phyloP scores from a whole-genome alignment of 345 rosid species.

The Eucalyptus cladocalyx region DNA sequence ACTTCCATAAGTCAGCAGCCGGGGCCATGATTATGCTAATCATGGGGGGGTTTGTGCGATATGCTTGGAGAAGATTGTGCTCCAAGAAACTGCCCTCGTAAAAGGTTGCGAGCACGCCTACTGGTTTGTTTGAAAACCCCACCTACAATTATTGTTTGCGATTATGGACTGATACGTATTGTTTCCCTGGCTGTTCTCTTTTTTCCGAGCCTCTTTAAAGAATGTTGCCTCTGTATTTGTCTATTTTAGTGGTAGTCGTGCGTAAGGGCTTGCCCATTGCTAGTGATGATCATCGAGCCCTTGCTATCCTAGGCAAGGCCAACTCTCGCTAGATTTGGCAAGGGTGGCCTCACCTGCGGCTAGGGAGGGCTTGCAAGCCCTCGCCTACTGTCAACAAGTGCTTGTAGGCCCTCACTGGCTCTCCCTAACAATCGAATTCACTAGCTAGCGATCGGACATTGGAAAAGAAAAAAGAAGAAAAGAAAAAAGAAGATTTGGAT shows the following conservation, averaged over 20 bases:
- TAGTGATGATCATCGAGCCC: accelerated
- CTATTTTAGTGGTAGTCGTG: not conserved
- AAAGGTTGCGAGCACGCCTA: conserved; percentile 97
- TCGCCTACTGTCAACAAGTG: accelerated
- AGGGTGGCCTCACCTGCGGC: accelerated
- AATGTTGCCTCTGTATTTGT: not conserved
- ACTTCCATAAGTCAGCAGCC: not conserved
- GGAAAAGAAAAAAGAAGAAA: no score
- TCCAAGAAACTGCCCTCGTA: conserved; percentile 82
- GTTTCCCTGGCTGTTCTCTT: not conserved
- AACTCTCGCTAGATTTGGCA: accelerated
- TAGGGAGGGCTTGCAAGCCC: no score
- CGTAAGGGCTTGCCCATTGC: not conserved
- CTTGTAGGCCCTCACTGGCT: accelerated
- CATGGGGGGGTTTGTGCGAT: conserved; percentile 80
- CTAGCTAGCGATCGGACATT: accelerated
- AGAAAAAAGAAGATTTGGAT: no score
- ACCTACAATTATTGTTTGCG: not conserved
- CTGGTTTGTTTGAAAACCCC: conserved; percentile 47
- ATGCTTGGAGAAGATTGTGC: conserved; percentile 70
- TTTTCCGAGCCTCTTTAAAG: not conserved
- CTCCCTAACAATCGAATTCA: accelerated
- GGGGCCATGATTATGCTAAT: conserved; percentile 28
- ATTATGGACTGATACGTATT: not conserved
- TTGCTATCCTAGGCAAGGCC: accelerated